Base-by-base conservation (phyloP, 2,329 filamentous ascomycete genomes). In the Colletotrichum spaethianum region DNA sequence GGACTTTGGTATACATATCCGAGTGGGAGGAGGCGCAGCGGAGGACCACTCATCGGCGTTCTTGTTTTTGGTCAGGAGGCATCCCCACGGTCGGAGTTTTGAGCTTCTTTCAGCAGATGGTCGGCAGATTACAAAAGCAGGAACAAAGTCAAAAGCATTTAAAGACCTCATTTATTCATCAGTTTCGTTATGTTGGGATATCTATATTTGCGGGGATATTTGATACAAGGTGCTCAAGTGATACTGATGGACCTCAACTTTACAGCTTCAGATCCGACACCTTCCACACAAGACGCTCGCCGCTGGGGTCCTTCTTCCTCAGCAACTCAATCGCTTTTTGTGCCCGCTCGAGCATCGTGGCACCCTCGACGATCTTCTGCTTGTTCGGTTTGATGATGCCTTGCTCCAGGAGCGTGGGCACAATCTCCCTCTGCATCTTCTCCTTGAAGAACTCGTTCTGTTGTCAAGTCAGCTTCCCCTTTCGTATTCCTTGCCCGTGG, bases 381-480 rank as follows among this genome's bases (percentile, higher is more conserved):
- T 78, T 80, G 72, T 86, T 86, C 0, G 86, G 85, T 64, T 78
- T 74, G 38, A 87, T 77, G 5, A 82, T 50, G 0, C 83, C 82
- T 16, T 80, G 75, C 11, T 80, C 80, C 20, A 87, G 72, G 74
- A 90, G 74, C 1, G 81, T 76, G 4, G 87, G 87, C 77, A 91
- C 84, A 63, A 91, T 88, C 20, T 88, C 86, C 0, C 85, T 79
- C 75, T 90, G 87, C 44, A 90, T 78, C 63, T 87, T 84, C 56
- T 89, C 79, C 73, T 86, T 88, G 79, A 89, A 87, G 64, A 87
- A 84, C 20, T 86, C 82, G 72, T 91, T 90, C 86, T 91, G 57
- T 55, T 0, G 48, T 73, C 26, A 12, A 14, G 3, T 68, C 33
- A 74, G 70, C 57, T 31, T 65, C 26, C 36, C 38, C 20, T n/a